Evolutionary conservation across 2,329 filamentous ascomycete genomes (phyloP), one percentile per base, ranked within the genome.

Genomic region (Neurospora crassa): DNA sequence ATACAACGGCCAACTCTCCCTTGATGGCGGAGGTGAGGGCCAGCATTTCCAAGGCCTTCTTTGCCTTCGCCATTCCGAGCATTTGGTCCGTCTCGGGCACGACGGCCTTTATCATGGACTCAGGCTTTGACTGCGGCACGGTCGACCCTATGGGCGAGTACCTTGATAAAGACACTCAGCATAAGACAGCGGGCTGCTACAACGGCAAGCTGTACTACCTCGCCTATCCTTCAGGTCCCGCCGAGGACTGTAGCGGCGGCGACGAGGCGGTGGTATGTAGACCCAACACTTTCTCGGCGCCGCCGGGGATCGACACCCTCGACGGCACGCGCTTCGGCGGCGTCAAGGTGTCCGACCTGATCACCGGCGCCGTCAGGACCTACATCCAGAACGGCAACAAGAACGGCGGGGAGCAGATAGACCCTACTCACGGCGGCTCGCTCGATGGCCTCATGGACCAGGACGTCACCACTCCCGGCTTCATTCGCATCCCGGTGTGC

Each of bases 401-500:
- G 29, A 82, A 82, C 73, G 76, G 76, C 34, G 78, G 70, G 69
- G 69, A 59, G 24, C 11, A 70, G 14, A 73, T 74, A 0, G 78
- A 80, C 70, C 73, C 75, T 1, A 70, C 68, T n/a, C 59, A 79
- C 76, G 8, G 71, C 53, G 69, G 29, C 43, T 76, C 77, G 47
- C 43, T 77, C 10, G 20, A 73, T 8, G 69, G 75, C 34, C 75
- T 82, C 16, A 18, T 77, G 37, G 69, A 76, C 20, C 40, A 71
- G 40, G 78, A 81, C 70, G 70, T 82, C 53, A 80, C 77, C 6
- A 79, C 78, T 0, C 78, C 80, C 0, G 81, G 81, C 1, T 79
- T 78, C 71, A 76, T 83, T 53, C 77, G 75, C 8, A 76, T 83
- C 1, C 82, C 81, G 45, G 79, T 83, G 18, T 83, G 81, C 76